Percentiles rank a stretch among this genome's conserved stretches.
phyloP scores from a whole-genome alignment of 2,329 filamentous ascomycete species.

The Fusarium abutilonis region DNA sequence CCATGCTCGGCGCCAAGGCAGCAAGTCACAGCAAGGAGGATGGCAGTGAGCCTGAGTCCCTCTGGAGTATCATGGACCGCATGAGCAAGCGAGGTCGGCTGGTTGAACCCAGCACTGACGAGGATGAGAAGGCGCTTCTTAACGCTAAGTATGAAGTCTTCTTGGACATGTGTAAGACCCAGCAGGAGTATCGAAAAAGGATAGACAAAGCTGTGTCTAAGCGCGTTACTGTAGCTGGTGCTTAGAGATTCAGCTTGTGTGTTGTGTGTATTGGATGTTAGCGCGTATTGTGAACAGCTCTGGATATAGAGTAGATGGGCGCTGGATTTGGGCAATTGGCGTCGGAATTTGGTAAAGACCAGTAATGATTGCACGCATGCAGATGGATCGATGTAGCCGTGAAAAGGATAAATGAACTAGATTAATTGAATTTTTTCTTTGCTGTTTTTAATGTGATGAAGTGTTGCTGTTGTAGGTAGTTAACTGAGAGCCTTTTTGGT shows the following conservation, averaged over 20 bases:
- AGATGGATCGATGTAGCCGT: slow-evolving; percentile 12
- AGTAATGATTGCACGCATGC: slow-evolving; percentile 21
- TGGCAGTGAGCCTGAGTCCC: slow-evolving; percentile 78
- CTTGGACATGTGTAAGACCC: slow-evolving; percentile 86
- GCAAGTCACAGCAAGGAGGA: slow-evolving; percentile 77
- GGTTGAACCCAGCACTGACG: slow-evolving; percentile 77
- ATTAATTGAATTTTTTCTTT: slow-evolving; percentile 19
- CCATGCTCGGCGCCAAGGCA: slow-evolving; percentile 98
- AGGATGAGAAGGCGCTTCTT: slow-evolving; percentile 80
- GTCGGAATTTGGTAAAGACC: slow-evolving; percentile 17
- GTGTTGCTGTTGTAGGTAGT: not conserved
- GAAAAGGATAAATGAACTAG: slow-evolving; percentile 24
- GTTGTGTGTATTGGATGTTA: slow-evolving; percentile 1
- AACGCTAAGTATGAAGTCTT: slow-evolving; percentile 96
- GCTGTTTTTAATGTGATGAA: not conserved
- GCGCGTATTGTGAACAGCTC: not conserved
- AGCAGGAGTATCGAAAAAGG: slow-evolving; percentile 81
- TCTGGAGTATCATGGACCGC: slow-evolving; percentile 98
- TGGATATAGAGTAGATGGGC: slow-evolving; percentile 18
- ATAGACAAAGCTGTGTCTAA: slow-evolving; percentile 71
- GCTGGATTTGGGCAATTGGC: slow-evolving; percentile 23
- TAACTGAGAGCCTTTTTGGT: slow-evolving; percentile 9
- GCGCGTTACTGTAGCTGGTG: slow-evolving; percentile 49
- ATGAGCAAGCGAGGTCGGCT: slow-evolving; percentile 94
- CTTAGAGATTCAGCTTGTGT: slow-evolving; percentile 22